A percentile compares a stretch with the other conserved stretches of the same genome.
Evolutionary conservation across 345 rosid genomes (phyloP).

Genomic region (Syzygium jambos): DNA sequence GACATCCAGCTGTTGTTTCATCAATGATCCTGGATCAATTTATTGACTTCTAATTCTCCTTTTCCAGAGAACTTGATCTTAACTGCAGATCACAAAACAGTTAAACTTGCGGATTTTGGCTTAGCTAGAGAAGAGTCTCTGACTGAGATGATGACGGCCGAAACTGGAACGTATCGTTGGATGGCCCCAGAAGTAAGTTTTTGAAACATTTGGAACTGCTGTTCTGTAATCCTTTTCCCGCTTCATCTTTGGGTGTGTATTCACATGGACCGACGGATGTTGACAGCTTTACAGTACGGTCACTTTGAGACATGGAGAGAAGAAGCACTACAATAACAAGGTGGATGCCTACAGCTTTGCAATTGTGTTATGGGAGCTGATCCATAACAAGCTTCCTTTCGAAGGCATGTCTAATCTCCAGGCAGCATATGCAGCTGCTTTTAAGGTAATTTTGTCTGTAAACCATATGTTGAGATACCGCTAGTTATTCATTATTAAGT

Average conservation of each 20-base stretch:
- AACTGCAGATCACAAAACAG: conserved; percentile 76
- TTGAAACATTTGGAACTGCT: neutral
- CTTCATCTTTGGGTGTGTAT: neutral
- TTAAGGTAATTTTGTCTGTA: conserved; percentile 43
- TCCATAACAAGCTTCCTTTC: conserved; percentile 90
- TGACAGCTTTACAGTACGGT: conserved; percentile 94
- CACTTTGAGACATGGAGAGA: conserved; percentile 93
- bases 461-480: neutral
- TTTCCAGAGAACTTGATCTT: conserved; percentile 81
- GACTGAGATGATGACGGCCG: conserved; percentile 99
- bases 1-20: neutral
- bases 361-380: conserved; percentile 96
- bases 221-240: neutral
- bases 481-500: neutral
- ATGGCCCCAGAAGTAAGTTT: conserved; percentile 90
- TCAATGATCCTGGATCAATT: neutral
- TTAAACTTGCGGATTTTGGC: conserved; percentile 96
- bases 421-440: conserved; percentile 99
- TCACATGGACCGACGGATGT: neutral
- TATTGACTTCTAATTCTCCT: neutral
- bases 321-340: conserved; percentile 92
- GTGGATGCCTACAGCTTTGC: conserved; percentile 97
- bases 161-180: conserved; percentile 98
- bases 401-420: conserved; percentile 99
- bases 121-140: conserved; percentile 97